Conservation (phyloP, 2,329 filamentous ascomycete genomes). For the Fusarium sublunatum region DNA sequence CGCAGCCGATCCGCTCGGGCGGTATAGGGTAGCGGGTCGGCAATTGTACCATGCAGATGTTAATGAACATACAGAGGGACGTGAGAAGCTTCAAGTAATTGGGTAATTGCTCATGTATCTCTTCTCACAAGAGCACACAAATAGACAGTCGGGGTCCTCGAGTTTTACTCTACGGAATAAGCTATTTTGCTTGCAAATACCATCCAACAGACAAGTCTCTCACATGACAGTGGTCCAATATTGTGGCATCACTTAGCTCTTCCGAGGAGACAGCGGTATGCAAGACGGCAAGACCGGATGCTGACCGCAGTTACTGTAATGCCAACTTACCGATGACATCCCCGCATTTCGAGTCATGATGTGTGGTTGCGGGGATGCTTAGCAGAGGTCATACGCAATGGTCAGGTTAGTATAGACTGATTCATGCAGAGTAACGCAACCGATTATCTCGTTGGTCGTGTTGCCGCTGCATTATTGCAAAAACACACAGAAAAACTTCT, state of each 20-base stretch:
- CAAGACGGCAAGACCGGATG: slow-evolving; percentile 14
- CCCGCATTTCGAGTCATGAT: slow-evolving; percentile 15
- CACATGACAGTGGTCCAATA: too few species aligned
- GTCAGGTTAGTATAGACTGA: slow-evolving; percentile 19
- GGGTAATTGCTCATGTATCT: too few species aligned
- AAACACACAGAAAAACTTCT: not conserved
- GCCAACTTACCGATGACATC: slow-evolving; percentile 3
- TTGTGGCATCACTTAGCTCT: not conserved
- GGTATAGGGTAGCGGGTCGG: slow-evolving; percentile 6
- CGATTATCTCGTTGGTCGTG: slow-evolving; percentile 1
- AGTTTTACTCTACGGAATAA: too few species aligned
- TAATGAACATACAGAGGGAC: not conserved
- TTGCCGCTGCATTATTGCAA: not conserved
- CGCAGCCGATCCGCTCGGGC: slow-evolving; percentile 1
- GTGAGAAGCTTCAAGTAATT: too few species aligned
- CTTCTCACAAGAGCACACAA: too few species aligned
- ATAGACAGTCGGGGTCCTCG: too few species aligned
- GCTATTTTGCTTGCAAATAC: too few species aligned
- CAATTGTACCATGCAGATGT: too few species aligned
- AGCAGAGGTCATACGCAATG: slow-evolving; percentile 25
- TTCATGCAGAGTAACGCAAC: slow-evolving; percentile 9
- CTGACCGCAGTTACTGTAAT: slow-evolving; percentile 12
- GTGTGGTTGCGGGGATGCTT: not conserved
- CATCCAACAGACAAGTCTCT: too few species aligned
- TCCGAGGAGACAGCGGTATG: slow-evolving; percentile 21